Base-by-base conservation (phyloP, 2,329 filamentous ascomycete genomes). In the Fusarium concolor region DNA sequence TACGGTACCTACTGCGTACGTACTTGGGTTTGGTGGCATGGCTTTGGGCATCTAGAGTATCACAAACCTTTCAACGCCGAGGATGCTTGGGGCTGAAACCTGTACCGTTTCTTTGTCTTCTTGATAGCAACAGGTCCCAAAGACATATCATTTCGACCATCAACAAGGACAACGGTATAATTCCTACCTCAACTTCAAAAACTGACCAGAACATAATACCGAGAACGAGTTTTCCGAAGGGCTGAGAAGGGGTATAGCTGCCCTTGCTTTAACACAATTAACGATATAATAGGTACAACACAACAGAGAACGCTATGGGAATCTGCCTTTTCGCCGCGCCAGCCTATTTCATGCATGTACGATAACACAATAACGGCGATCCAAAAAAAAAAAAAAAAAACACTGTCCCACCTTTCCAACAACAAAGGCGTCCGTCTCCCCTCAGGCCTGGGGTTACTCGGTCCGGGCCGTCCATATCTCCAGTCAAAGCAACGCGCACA, bases 281-380 rank as follows among this genome's bases (percentile, higher is more conserved):
- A 52, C 33, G 31, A 69, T 35, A 58, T 42, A 53, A 24, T 63
- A 53, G 58, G 46, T 64, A 68, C 43, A 71, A 43, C 59, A 56
- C 31, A 57, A 65, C 43, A 60, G 57, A 70, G 51, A 69, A 74
- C 66, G 70, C 65, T 65, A 69, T 74, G 61, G 63, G 65, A 65
- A 68, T 64, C 58, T 62, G 61, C 60, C 70, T 67, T 59, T 71
- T 74, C 70, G 68, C 71, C 64, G 52, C 67, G 67, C 71, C 57
- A 65, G 56, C 59, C 68, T 31, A 68, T 58, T 57, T 56, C 56
- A 71, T 68, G 63, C 66, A 71, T 68, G 46, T 56, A 68, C 46
- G 39, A 57, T 35, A 57, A 63, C 29, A 56, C 22, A 60, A 70
- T 17, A 41, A 61, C 39, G 42, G 24, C 50, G 35, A 64, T 38